Percentiles rank a stretch among this genome's conserved stretches.
Conservation (phyloP, 805 yeast genomes). For the Saturnispora serradocipensis region DNA sequence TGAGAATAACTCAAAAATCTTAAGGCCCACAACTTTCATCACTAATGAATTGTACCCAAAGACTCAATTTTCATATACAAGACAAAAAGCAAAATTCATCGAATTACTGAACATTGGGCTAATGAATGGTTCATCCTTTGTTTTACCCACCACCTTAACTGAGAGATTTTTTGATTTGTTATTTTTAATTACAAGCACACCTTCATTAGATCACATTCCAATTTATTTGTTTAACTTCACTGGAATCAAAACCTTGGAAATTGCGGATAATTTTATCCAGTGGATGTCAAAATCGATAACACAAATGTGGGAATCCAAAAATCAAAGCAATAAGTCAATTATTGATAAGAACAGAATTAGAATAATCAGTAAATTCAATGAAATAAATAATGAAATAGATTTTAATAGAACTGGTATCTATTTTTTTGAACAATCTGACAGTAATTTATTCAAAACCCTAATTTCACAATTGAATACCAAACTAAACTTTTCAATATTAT, state of each 20-base stretch:
- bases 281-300: constrained; percentile 92
- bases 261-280: constrained; percentile 84
- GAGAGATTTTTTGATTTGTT: constrained; percentile 76
- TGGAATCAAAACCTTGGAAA: constrained; percentile 67
- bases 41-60: constrained; percentile 60
- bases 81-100: constrained; percentile 54
- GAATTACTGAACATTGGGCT: constrained; percentile 56
- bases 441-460: constrained; percentile 42
- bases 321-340: constrained; percentile 50
- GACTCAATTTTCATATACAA: constrained; percentile 50
- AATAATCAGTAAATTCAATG: constrained; percentile 34
- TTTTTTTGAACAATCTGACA: constrained; percentile 61
- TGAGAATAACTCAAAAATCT: constrained; percentile 44
- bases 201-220: constrained; percentile 37
- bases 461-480: constrained; percentile 49
- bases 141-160: constrained; percentile 74
- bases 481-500: constrained; percentile 57
- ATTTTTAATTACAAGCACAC: constrained; percentile 24
- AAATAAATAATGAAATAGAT: constrained; percentile 1
- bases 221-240: constrained; percentile 69
- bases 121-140: constrained; percentile 67
- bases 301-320: constrained; percentile 71
- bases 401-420: constrained; percentile 39
- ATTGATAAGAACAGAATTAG: constrained; percentile 58
- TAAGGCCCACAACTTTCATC: constrained; percentile 75